phyloP scores from a whole-genome alignment of 2,329 filamentous ascomycete species.

The Hypoxylon sp. region DNA sequence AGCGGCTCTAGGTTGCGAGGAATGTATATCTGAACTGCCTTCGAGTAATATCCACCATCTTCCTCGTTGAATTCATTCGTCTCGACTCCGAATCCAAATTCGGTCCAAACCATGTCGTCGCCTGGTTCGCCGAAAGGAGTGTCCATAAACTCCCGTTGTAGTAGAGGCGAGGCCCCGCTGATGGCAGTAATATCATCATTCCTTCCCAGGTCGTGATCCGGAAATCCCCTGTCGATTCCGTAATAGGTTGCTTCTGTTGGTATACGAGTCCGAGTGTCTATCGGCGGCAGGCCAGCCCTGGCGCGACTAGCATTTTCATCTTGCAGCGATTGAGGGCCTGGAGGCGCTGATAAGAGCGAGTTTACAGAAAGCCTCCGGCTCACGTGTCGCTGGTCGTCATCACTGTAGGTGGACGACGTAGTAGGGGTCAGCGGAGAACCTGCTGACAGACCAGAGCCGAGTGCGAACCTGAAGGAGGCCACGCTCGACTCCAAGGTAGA shows the following conservation, averaged over 20 bases:
- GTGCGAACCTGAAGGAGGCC: constrained; percentile 47
- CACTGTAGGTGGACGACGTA: constrained; percentile 58
- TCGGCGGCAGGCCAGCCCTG: constrained; percentile 46
- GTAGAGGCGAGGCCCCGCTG: constrained; percentile 56
- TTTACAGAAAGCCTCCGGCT: constrained; percentile 71
- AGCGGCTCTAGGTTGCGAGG: constrained; percentile 64
- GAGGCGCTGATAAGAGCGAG: constrained; percentile 71
- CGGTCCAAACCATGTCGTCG: constrained; percentile 56
- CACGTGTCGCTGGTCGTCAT: constrained; percentile 54
- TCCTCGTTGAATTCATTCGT: constrained; percentile 68
- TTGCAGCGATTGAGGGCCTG: constrained; percentile 53
- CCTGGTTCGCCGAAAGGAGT: constrained; percentile 53
- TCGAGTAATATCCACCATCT: constrained; percentile 77
- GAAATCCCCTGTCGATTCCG: constrained; percentile 79
- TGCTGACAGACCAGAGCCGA: constrained; percentile 49
- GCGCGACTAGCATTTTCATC: constrained; percentile 47
- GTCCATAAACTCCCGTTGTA: constrained; percentile 50
- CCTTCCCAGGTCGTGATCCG: constrained; percentile 77
- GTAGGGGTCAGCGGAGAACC: constrained; percentile 59
- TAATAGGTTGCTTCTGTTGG: constrained; percentile 66
- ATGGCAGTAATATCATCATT: constrained; percentile 81
- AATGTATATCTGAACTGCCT: constrained; percentile 74
- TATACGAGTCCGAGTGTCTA: constrained; percentile 46
- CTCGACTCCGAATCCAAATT: constrained; percentile 65
- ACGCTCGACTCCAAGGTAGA: constrained; percentile 52